Base-by-base conservation (phyloP, 2,329 filamentous ascomycete genomes). In the Thielaviopsis euricoi region DNA sequence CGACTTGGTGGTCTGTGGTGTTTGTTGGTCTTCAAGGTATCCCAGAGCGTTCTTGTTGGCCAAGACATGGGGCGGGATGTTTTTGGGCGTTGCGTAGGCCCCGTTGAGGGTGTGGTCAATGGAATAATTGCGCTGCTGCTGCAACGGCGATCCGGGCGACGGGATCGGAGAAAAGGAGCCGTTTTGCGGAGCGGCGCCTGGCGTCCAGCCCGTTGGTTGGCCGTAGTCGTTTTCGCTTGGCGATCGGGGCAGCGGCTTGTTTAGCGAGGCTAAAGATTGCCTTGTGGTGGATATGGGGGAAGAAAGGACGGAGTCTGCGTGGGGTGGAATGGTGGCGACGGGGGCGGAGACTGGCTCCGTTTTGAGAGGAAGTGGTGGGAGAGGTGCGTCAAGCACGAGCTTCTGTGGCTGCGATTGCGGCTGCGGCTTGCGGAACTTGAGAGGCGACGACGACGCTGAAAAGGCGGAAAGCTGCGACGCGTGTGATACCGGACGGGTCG, bases 201-300 rank as follows among this genome's bases (percentile, higher is more conserved):
- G 52, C 17, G 57, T 55, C 79, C 79, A 81, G 64, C 73, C 75
- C 64, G 81, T 80, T 63, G 80, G 73, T 29, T 68, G 71, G 56
- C 74, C 74, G 62, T 80, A 71, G 61, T 74, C 68, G 66, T 77
- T 67, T 58, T 77, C 69, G 63, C 67, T 66, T 60, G 79, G 78
- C 6, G 78, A 81, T 62, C 72, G 79, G 12, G 78, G 77, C 4
- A 79, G 65, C 25, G 76, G 76, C 62, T 79, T 80, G 67, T 79
- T 76, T 49, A 76, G 71, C 62, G 75, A 70, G 9, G 71, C 71
- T 26, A 66, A 65, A 55, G 63, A 58, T 49, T 63, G 62, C 15
- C 37, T 43, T 40, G 65, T 64, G 13, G 63, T 62, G 19, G 68
- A 66, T 46, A 64, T 63, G 6, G 68, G 66, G 29, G 67, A 66